phyloP scores from a whole-genome alignment of 805 yeast genomes.

The Pichia exigua region DNA sequence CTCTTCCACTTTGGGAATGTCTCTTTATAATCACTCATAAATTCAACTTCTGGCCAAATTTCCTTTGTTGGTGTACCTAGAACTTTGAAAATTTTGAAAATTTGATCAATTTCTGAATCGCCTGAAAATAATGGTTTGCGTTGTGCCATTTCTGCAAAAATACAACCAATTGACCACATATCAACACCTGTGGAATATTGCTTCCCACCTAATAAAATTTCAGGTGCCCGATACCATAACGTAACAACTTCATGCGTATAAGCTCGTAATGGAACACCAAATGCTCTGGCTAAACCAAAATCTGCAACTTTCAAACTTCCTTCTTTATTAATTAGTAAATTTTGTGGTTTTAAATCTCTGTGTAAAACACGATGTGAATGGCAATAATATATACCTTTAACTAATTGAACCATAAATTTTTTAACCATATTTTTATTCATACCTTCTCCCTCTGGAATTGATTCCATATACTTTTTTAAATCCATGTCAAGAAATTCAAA shows the following conservation, averaged over 20 bases:
- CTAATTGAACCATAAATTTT: constrained; percentile 84
- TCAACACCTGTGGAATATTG: constrained; percentile 98
- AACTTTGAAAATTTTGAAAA: constrained; percentile 83
- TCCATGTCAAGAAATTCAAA: constrained; percentile 92
- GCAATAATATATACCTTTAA: constrained; percentile 87
- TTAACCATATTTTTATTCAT: constrained; percentile 87
- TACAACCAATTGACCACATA: constrained; percentile 98
- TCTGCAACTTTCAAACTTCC: constrained; percentile 89
- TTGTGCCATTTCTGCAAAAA: constrained; percentile 95
- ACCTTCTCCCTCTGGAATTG: constrained; percentile 85
- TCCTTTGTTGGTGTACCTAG: constrained; percentile 94
- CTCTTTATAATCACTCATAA: constrained; percentile 87
- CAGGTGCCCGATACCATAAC: constrained; percentile 96
- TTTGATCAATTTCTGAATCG: constrained; percentile 95
- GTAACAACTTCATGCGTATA: constrained; percentile 98
- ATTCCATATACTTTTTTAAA: constrained; percentile 93
- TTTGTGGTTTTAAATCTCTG: constrained; percentile 95
- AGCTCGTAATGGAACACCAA: constrained; percentile 94
- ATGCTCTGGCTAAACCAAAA: constrained; percentile 94
- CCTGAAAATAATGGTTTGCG: constrained; percentile 95
- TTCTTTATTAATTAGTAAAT: constrained; percentile 86
- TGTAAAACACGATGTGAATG: constrained; percentile 92
- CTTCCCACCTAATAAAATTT: constrained; percentile 88
- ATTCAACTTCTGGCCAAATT: constrained; percentile 88
- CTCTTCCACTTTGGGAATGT: constrained; percentile 88